These are phyloP conservation scores for Kwoniella sp. DNA, from an alignment of 768 basidiomycete genomes.

Conservation along the genomic window DNA sequence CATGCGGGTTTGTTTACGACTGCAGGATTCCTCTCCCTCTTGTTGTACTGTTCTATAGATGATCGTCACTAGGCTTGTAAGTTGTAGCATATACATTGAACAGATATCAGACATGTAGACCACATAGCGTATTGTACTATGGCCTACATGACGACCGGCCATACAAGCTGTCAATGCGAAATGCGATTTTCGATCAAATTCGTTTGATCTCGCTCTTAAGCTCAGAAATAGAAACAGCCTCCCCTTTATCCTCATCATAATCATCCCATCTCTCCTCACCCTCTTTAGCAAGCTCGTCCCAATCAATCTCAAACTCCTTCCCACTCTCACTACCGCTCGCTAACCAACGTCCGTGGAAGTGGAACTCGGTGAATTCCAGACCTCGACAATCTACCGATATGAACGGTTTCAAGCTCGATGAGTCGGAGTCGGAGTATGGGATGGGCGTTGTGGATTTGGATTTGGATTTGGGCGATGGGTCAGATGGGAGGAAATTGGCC, in stretches of 20 bases:
- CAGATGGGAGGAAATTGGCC: conserved; percentile 46
- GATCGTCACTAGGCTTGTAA: too few relatives aligned
- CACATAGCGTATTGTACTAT: too few relatives aligned
- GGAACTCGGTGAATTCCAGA: conserved; percentile 50
- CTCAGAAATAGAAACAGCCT: conserved; percentile 48
- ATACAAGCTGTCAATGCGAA: too few relatives aligned
- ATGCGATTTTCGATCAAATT: too few relatives aligned
- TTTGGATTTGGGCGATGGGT: conserved; percentile 33
- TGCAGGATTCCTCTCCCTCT: too few relatives aligned
- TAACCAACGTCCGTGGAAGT: conserved; percentile 40
- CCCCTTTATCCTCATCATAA: conserved; percentile 53
- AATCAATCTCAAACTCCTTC: conserved; percentile 46
- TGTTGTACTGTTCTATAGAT: too few relatives aligned
- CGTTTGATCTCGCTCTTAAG: conserved; percentile 42
- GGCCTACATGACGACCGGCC: too few relatives aligned
- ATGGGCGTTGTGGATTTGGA: conserved; percentile 37
- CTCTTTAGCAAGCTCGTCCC: conserved; percentile 37
- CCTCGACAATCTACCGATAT: conserved; percentile 54
- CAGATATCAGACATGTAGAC: too few relatives aligned
- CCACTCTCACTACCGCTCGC: conserved; percentile 29
- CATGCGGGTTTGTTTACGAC: too few relatives aligned
- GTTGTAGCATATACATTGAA: too few relatives aligned
- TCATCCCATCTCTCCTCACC: conserved; percentile 55
- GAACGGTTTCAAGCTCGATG: conserved; percentile 32
- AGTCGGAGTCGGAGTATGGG: conserved; percentile 33